Base-by-base conservation (phyloP, 225 moss, liverwort and hornwort species). In the Polytrichum commune region DNA sequence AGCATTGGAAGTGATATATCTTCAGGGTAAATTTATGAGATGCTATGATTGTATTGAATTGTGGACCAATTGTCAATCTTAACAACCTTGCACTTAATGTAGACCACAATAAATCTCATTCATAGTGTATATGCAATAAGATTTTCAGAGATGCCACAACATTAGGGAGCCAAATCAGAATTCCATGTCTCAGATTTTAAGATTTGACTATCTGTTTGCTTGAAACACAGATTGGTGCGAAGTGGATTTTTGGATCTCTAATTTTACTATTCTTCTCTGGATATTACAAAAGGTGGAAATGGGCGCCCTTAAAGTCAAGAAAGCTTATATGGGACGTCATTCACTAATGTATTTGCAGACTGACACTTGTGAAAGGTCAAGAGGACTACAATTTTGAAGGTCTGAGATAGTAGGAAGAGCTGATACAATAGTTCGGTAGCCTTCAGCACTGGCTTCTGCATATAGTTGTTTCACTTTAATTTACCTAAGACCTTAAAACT, bases 221-320 rank as follows among this genome's bases (percentile, higher is more conserved):
- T 58, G 58, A 22, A 58, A 62, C 19, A 30, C 10, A 86, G 86
- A 73, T 86, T 65, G 96, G 96, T 64, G 63, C 90, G 54, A 96
- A 96, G 70, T 96, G 96, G 93, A 90, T 96, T 1, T 92, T 96
- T 68, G 88, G 82, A 71, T 74, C 88, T 5, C 83, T 85, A 29
- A 80, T 96, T 79, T 81, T 77, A 61, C 71, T 93, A 1, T 74
- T 86, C 35, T 85, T 84, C 69, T 80, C 84, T 3, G 87, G 66
- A 16, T 93, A 96, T 63, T 89, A 18, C 18, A 96, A 93, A 28
- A 84, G 93, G 78, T 96, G 90, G 88, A 96, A 80, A 81, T 96
- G 93, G 96, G 89, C 89, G 68, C 85, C 93, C 27, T 29, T 92
- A 8, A 96, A 93, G 84, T 83, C 96, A 46, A 89, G 96, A 76